Percentiles rank a stretch among this genome's conserved stretches.
Evolutionary conservation across 108 stramenopile genomes (phyloP).

Genomic region (Aurantiochytrium sp.): DNA sequence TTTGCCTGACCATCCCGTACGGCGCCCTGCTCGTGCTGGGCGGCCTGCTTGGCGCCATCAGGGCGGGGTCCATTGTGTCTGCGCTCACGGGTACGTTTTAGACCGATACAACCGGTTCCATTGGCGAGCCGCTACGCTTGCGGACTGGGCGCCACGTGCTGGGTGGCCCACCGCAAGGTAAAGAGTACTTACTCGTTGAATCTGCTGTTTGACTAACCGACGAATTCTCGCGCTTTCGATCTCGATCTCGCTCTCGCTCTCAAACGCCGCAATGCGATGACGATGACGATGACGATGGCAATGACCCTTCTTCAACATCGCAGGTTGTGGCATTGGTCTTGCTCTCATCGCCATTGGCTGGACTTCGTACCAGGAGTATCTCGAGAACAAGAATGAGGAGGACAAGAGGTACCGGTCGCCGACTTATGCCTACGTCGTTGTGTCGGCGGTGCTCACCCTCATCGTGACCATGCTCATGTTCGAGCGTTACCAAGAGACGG

Average conservation of each 20-base stretch:
- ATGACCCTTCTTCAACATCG: background rate
- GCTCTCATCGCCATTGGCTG: background rate
- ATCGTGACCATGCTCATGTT: background rate
- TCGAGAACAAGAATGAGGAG: conserved; percentile 11
- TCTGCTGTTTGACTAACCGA: background rate
- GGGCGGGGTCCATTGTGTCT: background rate
- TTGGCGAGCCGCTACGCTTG: no score
- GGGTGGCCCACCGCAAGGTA: background rate
- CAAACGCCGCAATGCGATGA: no score
- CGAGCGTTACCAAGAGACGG: background rate
- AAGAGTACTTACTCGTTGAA: background rate
- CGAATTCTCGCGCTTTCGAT: background rate
- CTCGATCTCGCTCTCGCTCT: background rate
- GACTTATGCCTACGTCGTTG: background rate
- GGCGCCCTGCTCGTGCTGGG: conserved; percentile 4
- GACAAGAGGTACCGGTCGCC: background rate
- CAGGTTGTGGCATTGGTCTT: background rate
- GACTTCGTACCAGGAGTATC: background rate
- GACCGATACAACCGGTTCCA: no score
- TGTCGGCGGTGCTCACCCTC: background rate
- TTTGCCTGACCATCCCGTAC: conserved; percentile 16
- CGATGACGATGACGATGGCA: no score
- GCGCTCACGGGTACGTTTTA: background rate
- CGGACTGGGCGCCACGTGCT: background rate
- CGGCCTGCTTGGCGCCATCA: background rate